Evolutionary conservation across 1,284 basidiomycete species (phyloP).

Genomic region (Trametes pubescens): DNA sequence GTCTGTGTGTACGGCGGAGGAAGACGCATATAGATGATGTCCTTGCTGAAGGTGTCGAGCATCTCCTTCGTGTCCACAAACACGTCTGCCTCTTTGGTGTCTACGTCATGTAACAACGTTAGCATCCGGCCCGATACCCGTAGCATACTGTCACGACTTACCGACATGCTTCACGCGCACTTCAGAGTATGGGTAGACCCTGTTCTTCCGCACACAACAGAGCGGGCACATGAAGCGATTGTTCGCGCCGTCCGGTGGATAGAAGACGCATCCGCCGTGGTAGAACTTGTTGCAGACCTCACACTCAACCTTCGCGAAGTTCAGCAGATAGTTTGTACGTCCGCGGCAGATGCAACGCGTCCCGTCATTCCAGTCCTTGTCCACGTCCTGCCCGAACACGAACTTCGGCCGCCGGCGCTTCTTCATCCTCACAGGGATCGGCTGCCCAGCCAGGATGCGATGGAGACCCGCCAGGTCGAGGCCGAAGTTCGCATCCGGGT

Average conservation of each 20-base stretch:
- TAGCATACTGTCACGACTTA: conserved; percentile 45
- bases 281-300: conserved; percentile 69
- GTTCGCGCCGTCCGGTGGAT: conserved; percentile 52
- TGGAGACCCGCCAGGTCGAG: conserved; percentile 81
- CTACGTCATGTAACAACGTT: conserved; percentile 41
- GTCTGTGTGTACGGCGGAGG: conserved; percentile 69
- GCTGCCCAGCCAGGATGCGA: conserved; percentile 76
- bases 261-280: conserved; percentile 81
- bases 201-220: conserved; percentile 77
- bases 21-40: conserved; percentile 72
- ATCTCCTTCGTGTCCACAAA: conserved; percentile 78
- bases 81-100: conserved; percentile 55
- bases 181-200: conserved; percentile 73
- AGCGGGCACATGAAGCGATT: conserved; percentile 70
- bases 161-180: conserved; percentile 73
- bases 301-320: conserved; percentile 72
- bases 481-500: conserved; percentile 79
- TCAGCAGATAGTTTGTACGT: conserved; percentile 62
- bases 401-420: conserved; percentile 76
- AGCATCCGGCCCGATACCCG: not conserved
- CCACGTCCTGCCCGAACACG: conserved; percentile 78
- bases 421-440: conserved; percentile 57
- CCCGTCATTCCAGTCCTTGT: conserved; percentile 74
- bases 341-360: conserved; percentile 85
- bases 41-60: conserved; percentile 76